Evolutionary conservation across 2,329 filamentous ascomycete genomes (phyloP).

Genomic region (Colletotrichum eleusines): DNA sequence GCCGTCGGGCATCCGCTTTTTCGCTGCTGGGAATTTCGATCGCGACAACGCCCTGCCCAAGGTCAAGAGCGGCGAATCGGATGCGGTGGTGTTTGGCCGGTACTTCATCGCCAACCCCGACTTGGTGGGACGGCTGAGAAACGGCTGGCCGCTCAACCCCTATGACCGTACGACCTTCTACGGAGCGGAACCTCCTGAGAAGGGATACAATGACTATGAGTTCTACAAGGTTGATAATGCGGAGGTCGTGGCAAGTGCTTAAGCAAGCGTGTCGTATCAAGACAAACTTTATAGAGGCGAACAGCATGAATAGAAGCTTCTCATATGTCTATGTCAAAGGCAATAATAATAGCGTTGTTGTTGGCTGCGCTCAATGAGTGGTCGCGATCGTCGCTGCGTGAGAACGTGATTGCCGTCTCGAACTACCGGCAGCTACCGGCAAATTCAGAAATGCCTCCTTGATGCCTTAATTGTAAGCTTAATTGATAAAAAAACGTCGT

Average conservation of each 20-base stretch:
- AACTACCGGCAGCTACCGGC: not conserved
- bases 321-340: too few species aligned
- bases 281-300: not conserved
- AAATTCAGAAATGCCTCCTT: not conserved
- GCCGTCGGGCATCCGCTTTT: constrained; percentile 55
- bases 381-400: not conserved
- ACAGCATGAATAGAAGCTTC: not conserved
- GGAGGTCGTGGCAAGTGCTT: not conserved
- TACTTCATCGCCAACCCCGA: constrained; percentile 49
- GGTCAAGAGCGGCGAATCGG: constrained; percentile 48
- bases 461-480: not conserved
- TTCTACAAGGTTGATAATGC: constrained; percentile 46
- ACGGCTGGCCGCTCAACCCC: constrained; percentile 42
- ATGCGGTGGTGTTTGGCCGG: constrained; percentile 51
- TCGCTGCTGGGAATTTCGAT: constrained; percentile 63
- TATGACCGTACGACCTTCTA: constrained; percentile 50
- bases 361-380: not conserved
- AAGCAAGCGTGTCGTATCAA: too few species aligned
- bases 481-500: not conserved
- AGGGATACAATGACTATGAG: constrained; percentile 54
- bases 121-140: constrained; percentile 46
- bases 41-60: constrained; percentile 55
- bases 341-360: not conserved
- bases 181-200: constrained; percentile 43
- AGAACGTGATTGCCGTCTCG: not conserved